Evolutionary conservation across 2,329 filamentous ascomycete genomes (phyloP).

Genomic region (Samsoniella hepiali): DNA sequence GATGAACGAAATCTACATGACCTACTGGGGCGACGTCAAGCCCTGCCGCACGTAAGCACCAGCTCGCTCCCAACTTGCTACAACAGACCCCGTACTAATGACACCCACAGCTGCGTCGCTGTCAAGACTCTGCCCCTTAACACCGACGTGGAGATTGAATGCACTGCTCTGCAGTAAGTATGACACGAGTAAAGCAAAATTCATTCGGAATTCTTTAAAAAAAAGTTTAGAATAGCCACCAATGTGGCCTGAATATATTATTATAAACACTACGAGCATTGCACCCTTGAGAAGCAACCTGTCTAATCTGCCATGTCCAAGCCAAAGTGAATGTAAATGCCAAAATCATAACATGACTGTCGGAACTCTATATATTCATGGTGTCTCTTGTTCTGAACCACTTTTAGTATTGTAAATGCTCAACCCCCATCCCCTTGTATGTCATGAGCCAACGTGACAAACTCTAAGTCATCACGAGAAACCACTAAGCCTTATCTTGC

Average conservation of each 20-base stretch:
- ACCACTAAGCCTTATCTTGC: slow-evolving; percentile 3
- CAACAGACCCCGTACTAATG: not conserved
- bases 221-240: not conserved
- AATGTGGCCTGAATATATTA: not conserved
- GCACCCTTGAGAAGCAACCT: no score
- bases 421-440: not conserved
- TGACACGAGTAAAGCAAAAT: not conserved
- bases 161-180: slow-evolving; percentile 30
- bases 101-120: slow-evolving; percentile 30
- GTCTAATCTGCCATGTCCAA: no score
- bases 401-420: not conserved
- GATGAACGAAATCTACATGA: slow-evolving; percentile 71
- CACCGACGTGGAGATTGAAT: slow-evolving; percentile 33
- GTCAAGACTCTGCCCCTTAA: slow-evolving; percentile 34
- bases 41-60: slow-evolving; percentile 40
- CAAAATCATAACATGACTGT: not conserved
- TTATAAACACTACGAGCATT: not conserved
- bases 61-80: not conserved
- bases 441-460: not conserved
- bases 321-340: not conserved
- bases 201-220: not conserved
- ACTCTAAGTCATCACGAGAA: no score
- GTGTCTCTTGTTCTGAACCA: not conserved
- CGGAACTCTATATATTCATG: slow-evolving; percentile 25
- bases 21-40: slow-evolving; percentile 59